These are phyloP conservation scores for Hymenoscyphus fructigenus DNA, from an alignment of 2,329 filamentous ascomycete genomes.

Conservation along the genomic window DNA sequence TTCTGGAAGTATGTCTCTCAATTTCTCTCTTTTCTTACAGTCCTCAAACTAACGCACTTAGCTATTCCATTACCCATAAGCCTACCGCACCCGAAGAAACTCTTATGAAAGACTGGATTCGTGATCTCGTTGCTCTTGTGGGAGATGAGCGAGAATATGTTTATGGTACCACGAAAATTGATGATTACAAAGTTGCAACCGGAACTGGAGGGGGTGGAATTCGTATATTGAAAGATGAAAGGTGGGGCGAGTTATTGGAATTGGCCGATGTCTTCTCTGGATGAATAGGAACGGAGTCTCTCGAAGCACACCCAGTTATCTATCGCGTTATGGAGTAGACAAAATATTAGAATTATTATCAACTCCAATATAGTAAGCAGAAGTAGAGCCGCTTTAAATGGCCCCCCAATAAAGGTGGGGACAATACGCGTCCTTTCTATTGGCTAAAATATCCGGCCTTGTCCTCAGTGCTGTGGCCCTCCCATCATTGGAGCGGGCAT, in stretches of 20 bases:
- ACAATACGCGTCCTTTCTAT: too few relatives aligned
- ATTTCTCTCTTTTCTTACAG: background rate
- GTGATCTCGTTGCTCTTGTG: slow-evolving; percentile 41
- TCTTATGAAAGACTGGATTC: slow-evolving; percentile 43
- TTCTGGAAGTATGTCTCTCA: slow-evolving; percentile 43
- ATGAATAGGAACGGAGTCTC: background rate
- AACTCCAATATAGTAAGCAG: too few relatives aligned
- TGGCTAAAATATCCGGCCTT: too few relatives aligned
- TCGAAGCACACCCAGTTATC: too few relatives aligned
- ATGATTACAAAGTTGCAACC: slow-evolving; percentile 39
- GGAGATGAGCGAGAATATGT: slow-evolving; percentile 33
- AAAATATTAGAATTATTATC: too few relatives aligned
- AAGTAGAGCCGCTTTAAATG: too few relatives aligned
- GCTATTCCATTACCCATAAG: slow-evolving; percentile 42
- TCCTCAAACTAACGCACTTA: background rate
- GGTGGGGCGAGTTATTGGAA: slow-evolving; percentile 38
- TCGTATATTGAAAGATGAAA: slow-evolving; percentile 37
- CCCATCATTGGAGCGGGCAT: too few relatives aligned
- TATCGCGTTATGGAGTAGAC: too few relatives aligned
- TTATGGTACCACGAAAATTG: slow-evolving; percentile 38
- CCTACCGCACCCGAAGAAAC: slow-evolving; percentile 37
- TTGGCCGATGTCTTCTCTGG: slow-evolving; percentile 35
- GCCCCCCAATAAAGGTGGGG: too few relatives aligned
- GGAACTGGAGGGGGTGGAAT: slow-evolving; percentile 37
- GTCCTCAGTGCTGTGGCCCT: too few relatives aligned